phyloP scores from a whole-genome alignment of 129 eudicot genomes.

The Flaveria linearis region DNA sequence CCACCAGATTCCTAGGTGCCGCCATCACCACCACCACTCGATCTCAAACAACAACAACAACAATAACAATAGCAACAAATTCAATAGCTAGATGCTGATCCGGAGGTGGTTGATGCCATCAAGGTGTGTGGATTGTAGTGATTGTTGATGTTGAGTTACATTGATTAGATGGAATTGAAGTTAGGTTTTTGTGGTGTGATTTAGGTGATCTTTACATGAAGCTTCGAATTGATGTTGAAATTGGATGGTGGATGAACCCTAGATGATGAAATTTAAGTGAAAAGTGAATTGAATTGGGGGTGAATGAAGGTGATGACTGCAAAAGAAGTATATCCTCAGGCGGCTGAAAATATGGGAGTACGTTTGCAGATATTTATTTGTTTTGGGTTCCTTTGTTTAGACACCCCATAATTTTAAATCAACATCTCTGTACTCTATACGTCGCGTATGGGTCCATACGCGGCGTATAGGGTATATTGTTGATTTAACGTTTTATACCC shows the following conservation, averaged over 20 bases:
- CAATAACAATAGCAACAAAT: neutral
- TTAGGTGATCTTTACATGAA: neutral
- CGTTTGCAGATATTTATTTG: too few species aligned
- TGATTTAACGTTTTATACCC: too few species aligned
- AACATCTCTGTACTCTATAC: too few species aligned
- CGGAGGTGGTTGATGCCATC: conserved; percentile 21
- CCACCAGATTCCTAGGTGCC: conserved; percentile 60
- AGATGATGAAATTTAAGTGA: neutral
- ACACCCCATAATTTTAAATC: too few species aligned
- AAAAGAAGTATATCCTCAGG: neutral
- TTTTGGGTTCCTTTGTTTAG: too few species aligned
- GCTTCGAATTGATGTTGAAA: neutral
- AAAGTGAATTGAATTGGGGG: neutral
- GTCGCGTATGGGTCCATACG: too few species aligned
- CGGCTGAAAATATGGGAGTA: too few species aligned
- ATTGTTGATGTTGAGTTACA: conserved; percentile 6
- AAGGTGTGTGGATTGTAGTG: neutral
- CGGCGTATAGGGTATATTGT: too few species aligned
- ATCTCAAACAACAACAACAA: neutral
- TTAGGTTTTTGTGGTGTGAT: conserved; percentile 16
- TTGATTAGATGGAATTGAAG: neutral
- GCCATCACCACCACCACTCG: conserved; percentile 53
- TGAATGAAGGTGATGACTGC: neutral
- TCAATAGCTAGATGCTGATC: conserved; percentile 5
- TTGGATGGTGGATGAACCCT: neutral